These are phyloP conservation scores for Ceratocystis alfenasii DNA, from an alignment of 2,329 filamentous ascomycete genomes.

Conservation along the genomic window DNA sequence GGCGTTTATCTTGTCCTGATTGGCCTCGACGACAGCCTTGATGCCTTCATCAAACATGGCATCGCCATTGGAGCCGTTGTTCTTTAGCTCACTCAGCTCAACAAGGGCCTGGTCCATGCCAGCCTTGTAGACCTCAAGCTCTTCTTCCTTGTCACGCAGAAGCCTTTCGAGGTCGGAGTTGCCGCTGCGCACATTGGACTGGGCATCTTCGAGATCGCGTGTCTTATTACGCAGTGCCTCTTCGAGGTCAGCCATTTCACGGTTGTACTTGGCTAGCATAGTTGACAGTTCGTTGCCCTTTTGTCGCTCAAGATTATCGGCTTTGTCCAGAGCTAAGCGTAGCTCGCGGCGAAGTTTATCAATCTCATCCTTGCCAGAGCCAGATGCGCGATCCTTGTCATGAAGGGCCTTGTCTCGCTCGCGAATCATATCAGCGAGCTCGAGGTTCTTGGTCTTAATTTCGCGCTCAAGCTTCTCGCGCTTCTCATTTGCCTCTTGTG, in stretches of 20 bases:
- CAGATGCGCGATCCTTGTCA: constrained; percentile 77
- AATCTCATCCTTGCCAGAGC: constrained; percentile 80
- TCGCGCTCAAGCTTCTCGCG: constrained; percentile 93
- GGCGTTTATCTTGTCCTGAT: constrained; percentile 86
- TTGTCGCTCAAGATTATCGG: constrained; percentile 80
- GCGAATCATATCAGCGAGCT: constrained; percentile 95
- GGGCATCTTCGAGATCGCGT: constrained; percentile 70
- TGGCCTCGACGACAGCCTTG: constrained; percentile 74
- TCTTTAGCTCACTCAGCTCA: constrained; percentile 78
- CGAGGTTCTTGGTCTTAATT: constrained; percentile 99
- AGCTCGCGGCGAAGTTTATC: constrained; percentile 93
- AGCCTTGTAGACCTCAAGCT: constrained; percentile 94
- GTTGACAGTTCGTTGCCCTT: constrained; percentile 93
- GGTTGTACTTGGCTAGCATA: constrained; percentile 90
- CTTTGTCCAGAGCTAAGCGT: constrained; percentile 78
- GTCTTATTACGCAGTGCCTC: constrained; percentile 84
- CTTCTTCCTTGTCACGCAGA: constrained; percentile 88
- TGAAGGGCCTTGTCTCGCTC: constrained; percentile 88
- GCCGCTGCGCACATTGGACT: constrained; percentile 64
- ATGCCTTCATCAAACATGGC: constrained; percentile 78
- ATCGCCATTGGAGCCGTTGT: constrained; percentile 53
- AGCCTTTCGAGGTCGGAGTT: constrained; percentile 75
- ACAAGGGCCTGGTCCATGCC: constrained; percentile 94
- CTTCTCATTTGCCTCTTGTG: constrained; percentile 89
- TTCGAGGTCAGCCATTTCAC: constrained; percentile 92